Base-by-base conservation (phyloP, 306 rosid species). In the Pueraria montana region DNA sequence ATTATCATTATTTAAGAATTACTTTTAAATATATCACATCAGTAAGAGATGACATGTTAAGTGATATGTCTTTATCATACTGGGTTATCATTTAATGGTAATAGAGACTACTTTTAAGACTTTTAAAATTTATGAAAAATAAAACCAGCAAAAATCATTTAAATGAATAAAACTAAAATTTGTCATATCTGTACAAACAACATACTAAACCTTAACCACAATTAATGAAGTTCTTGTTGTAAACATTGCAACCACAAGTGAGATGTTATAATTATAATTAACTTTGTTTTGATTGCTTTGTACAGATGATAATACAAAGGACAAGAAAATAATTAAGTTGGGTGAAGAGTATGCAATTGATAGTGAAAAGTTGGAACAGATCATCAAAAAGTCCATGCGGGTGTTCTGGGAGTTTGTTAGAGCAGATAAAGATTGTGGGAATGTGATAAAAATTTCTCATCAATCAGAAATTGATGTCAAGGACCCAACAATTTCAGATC, bases 371-470 rank as follows among this genome's bases (percentile, higher is more conserved):
- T 46, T 91, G 61, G 88, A n/a, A 42, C 76, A 80, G 45, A 86
- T 88, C 66, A 79, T 94, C 6, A 82, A 84, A 70, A 89, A 91
- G 79, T 87, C 97, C 0, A 84, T 90, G 94, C 55, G 68, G 18
- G 80, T 89, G 43, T 90, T 90, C 21, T 83, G 89, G 87, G 84
- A 83, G 11, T 91, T 94, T 83, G 72, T 88, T 17, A 74, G 89
- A 21, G 84, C 91, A 2, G 93, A 90, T 78, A 90, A 85, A 77
- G 88, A 91, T 50, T 80, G 78, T 30, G 80, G 32, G 6, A 80
- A 30, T 72, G 26, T 32, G 43, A 59, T 46, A 24, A 90, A 74
- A 58, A 74, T 45, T 27, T 68, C 86, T 62, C 81, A 83, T 18
- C 82, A 90, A 49, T 55, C 24, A 40, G 76, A 59, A 69, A 45